Evolutionary conservation across 2,329 filamentous ascomycete genomes (phyloP).

Genomic region (Ramularia collo-cygni): DNA sequence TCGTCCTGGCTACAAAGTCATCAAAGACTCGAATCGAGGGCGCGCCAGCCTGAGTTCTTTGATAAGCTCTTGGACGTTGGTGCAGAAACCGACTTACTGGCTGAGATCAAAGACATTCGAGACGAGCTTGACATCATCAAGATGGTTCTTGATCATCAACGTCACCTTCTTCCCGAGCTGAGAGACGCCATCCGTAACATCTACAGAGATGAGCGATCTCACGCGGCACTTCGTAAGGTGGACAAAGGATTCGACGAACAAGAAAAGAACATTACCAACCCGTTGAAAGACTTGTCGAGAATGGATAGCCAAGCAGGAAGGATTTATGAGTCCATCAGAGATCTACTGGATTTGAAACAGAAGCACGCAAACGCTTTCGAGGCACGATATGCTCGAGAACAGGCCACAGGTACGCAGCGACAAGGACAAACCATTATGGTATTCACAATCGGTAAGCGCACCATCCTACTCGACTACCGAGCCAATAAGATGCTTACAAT

Average conservation of each 20-base stretch:
- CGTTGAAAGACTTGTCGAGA: conserved; percentile 47
- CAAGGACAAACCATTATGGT: conserved; percentile 53
- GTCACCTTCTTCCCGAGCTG: conserved; percentile 42
- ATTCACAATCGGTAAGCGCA: conserved; percentile 42
- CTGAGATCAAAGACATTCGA: conserved; percentile 60
- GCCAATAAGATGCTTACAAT: too few species aligned
- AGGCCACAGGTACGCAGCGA: conserved; percentile 54
- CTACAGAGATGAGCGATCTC: conserved; percentile 28
- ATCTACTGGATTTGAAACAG: conserved; percentile 61
- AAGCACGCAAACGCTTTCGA: conserved; percentile 64
- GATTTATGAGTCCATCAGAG: conserved; percentile 54
- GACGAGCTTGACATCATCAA: conserved; percentile 60
- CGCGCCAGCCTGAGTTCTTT: conserved; percentile 39
- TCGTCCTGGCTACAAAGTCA: conserved; percentile 30
- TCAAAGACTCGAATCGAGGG: conserved; percentile 8
- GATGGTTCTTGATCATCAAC: conserved; percentile 47
- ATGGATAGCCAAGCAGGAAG: conserved; percentile 58
- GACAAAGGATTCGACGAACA: conserved; percentile 52
- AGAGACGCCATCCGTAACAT: conserved; percentile 37
- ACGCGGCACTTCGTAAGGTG: conserved; percentile 34
- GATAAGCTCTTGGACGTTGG: conserved; percentile 54
- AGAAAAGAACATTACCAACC: conserved; percentile 47
- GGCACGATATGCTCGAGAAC: conserved; percentile 54
- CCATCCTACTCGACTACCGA: neutral
- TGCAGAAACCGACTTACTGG: conserved; percentile 53